A percentile compares a stretch with the other conserved stretches of the same genome.
Evolutionary conservation across 2,329 filamentous ascomycete species (phyloP).

Genomic region (Fusarium marasasianum): DNA sequence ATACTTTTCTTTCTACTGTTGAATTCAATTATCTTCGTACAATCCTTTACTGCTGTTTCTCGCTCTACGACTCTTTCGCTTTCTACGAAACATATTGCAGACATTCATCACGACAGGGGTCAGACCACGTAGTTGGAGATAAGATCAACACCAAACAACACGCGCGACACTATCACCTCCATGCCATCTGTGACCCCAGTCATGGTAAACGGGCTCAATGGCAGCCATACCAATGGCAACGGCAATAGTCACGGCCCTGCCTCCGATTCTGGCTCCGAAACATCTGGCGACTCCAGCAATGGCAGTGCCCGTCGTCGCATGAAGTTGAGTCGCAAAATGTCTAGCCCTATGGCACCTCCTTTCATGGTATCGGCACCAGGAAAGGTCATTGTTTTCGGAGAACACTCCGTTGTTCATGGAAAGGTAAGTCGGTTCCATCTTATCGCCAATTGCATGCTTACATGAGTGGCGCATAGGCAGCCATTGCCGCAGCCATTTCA

Average conservation of each 20-base stretch:
- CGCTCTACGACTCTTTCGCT: neutral
- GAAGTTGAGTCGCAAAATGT: slow-evolving; percentile 64
- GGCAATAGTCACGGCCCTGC: slow-evolving; percentile 22
- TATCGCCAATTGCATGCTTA: slow-evolving; percentile 26
- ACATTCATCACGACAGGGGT: slow-evolving; percentile 13
- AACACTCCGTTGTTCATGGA: slow-evolving; percentile 97
- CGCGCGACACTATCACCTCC: slow-evolving; percentile 21
- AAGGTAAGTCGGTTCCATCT: slow-evolving; percentile 66
- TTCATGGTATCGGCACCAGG: slow-evolving; percentile 99
- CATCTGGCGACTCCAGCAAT: slow-evolving; percentile 45
- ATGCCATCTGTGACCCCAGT: slow-evolving; percentile 36
- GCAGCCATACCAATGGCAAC: slow-evolving; percentile 24
- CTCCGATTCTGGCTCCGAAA: slow-evolving; percentile 39
- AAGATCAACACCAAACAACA: slow-evolving; percentile 17
- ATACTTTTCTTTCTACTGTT: neutral
- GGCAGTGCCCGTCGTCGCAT: slow-evolving; percentile 49
- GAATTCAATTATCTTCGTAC: slow-evolving; percentile 8
- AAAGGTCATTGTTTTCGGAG: slow-evolving; percentile 98
- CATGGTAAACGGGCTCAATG: slow-evolving; percentile 40
- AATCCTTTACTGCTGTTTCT: neutral
- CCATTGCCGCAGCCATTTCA: slow-evolving; percentile 94
- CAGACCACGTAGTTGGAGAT: slow-evolving; percentile 14
- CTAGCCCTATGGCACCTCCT: slow-evolving; percentile 78
- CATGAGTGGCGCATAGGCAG: slow-evolving; percentile 64
- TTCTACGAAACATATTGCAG: slow-evolving; percentile 1